These are phyloP conservation scores for Neurospora sp. DNA, from an alignment of 2,329 filamentous ascomycete genomes.

Conservation along the genomic window DNA sequence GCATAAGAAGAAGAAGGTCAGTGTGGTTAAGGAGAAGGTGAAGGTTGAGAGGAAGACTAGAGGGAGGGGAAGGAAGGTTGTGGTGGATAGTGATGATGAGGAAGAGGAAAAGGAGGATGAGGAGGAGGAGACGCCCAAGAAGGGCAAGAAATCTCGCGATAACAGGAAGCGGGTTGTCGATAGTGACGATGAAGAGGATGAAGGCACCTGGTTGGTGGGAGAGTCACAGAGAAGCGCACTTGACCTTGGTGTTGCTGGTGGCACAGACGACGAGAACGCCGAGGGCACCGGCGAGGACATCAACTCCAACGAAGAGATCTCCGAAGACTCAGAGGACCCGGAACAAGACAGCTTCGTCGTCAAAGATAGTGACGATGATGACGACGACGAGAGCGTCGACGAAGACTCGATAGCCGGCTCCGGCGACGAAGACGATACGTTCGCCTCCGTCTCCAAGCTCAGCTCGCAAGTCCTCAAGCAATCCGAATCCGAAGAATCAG, in stretches of 20 bases:
- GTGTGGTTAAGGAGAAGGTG: conserved; percentile 24
- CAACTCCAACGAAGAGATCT: conserved; percentile 52
- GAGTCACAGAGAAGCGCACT: conserved; percentile 52
- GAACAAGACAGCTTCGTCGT: conserved; percentile 48
- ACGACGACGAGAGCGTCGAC: conserved; percentile 8
- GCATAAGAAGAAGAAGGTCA: conserved; percentile 25
- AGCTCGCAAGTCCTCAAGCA: conserved; percentile 23
- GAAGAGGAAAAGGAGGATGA: conserved; percentile 24
- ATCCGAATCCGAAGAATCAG: conserved; percentile 24
- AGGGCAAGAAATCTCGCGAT: neutral
- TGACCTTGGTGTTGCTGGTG: conserved; percentile 68
- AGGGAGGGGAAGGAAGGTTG: conserved; percentile 43
- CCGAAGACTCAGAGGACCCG: conserved; percentile 41
- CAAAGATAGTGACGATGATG: conserved; percentile 34
- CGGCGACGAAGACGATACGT: conserved; percentile 25
- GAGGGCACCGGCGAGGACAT: conserved; percentile 80
- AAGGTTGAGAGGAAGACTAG: conserved; percentile 22
- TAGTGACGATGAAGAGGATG: conserved; percentile 35
- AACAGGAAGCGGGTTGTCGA: conserved; percentile 15
- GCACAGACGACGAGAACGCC: conserved; percentile 76
- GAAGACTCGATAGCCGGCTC: conserved; percentile 16
- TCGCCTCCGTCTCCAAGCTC: conserved; percentile 28
- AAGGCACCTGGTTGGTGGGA: conserved; percentile 72
- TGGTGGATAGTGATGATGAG: conserved; percentile 59
- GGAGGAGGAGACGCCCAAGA: neutral